phyloP scores from a whole-genome alignment of 768 basidiomycete genomes.

The Lactifluus echinatus region DNA sequence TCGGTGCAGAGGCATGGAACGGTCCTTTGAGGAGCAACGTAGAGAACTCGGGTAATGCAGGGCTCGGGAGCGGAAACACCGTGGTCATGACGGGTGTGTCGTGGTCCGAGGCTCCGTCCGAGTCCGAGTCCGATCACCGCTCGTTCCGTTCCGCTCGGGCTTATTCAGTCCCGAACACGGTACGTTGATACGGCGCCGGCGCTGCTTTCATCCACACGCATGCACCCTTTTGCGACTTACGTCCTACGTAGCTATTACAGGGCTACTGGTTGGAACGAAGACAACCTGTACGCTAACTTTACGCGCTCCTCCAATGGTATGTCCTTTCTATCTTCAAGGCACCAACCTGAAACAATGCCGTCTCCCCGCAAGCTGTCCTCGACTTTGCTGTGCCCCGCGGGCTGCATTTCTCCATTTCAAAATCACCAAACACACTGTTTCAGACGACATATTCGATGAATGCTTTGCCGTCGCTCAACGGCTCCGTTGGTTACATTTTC shows the following conservation, averaged over 20 bases:
- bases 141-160: too few relatives aligned
- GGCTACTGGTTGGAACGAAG: slow-evolving; percentile 95
- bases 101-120: too few relatives aligned
- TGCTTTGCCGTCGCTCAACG: slow-evolving; percentile 86
- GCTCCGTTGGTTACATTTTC: slow-evolving; percentile 90
- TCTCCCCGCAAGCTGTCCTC: slow-evolving; percentile 55
- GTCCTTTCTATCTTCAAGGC: slow-evolving; percentile 2
- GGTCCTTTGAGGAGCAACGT: slow-evolving; percentile 55
- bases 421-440: slow-evolving; percentile 83
- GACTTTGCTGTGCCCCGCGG: slow-evolving; percentile 86
- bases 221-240: slow-evolving; percentile 86
- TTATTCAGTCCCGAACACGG: neutral
- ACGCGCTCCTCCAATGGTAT: slow-evolving; percentile 84
- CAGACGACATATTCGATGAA: slow-evolving; percentile 90
- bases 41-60: slow-evolving; percentile 44
- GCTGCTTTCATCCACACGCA: neutral
- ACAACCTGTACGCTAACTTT: slow-evolving; percentile 85
- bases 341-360: neutral
- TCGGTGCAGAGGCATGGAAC: slow-evolving; percentile 59
- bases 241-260: slow-evolving; percentile 85
- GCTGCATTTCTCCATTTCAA: slow-evolving; percentile 70
- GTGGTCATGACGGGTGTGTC: slow-evolving; percentile 14
- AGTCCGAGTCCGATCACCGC: too few relatives aligned
- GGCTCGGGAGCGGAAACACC: slow-evolving; percentile 36
- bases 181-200: too few relatives aligned